These are phyloP conservation scores for Talaromyces verruculosus DNA, from an alignment of 2,329 filamentous ascomycete species.

Conservation along the genomic window DNA sequence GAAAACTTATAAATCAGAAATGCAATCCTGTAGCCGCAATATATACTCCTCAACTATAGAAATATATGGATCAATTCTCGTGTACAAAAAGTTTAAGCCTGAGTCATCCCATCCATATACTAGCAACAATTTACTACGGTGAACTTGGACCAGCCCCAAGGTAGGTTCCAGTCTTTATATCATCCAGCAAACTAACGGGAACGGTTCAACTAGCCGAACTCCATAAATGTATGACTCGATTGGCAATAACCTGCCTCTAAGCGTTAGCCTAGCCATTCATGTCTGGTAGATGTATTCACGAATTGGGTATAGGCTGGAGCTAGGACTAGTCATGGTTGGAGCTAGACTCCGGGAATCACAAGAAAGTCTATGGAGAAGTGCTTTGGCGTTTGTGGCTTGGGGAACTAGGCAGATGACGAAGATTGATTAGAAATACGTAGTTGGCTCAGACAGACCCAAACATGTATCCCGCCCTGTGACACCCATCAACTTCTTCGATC, in stretches of 20 bases:
- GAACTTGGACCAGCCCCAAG: neutral
- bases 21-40: neutral
- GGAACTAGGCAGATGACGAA: neutral
- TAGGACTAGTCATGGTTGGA: neutral
- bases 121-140: neutral
- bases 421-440: neutral
- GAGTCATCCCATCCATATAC: slow-evolving; percentile 4
- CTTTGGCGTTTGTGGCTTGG: neutral
- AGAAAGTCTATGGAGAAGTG: neutral
- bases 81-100: slow-evolving; percentile 9
- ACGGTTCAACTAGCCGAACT: neutral
- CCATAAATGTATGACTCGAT: neutral
- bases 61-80: neutral
- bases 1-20: neutral
- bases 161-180: neutral
- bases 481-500: neutral
- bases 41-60: neutral
- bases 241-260: neutral
- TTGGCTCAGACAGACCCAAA: neutral
- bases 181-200: neutral
- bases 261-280: neutral
- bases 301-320: neutral
- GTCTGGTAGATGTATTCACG: neutral
- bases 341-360: neutral
- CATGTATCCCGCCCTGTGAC: neutral